Conservation (phyloP, 306 rosid genomes). For the Trifolium dubium region DNA sequence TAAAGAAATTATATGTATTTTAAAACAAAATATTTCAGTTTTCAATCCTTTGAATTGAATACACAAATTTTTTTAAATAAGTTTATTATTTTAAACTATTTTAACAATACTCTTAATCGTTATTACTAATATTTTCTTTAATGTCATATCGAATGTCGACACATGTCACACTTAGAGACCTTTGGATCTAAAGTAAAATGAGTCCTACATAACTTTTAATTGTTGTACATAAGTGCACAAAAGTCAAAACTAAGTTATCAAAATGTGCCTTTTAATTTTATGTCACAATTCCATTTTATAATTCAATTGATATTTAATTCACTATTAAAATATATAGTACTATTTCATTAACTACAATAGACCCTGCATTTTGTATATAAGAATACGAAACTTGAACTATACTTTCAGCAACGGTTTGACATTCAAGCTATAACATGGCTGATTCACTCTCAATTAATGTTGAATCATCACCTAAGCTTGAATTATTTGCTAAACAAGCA, state of each 20-base stretch:
- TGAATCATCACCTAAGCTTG: slow-evolving; percentile 40
- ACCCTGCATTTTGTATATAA: slow-evolving; percentile 2
- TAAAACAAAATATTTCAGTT: too few relatives aligned
- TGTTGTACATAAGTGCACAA: not conserved
- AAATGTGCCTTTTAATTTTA: not conserved
- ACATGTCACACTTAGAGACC: too few relatives aligned
- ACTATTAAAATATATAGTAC: not conserved
- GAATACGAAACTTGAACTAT: not conserved
- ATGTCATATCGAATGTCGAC: too few relatives aligned
- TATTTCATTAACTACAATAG: not conserved
- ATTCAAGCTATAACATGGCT: slow-evolving; percentile 41
- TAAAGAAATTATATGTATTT: too few relatives aligned
- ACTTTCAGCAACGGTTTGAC: slow-evolving; percentile 8
- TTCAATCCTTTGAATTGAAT: too few relatives aligned
- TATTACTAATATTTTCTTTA: too few relatives aligned
- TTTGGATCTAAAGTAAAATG: too few relatives aligned
- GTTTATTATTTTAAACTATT: too few relatives aligned
- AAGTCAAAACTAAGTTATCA: slow-evolving; percentile 31
- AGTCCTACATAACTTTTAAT: not conserved
- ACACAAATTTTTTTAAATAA: too few relatives aligned
- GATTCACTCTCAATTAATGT: slow-evolving; percentile 46
- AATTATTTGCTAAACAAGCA: slow-evolving; percentile 9
- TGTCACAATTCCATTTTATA: slow-evolving; percentile 4
- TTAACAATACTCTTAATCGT: too few relatives aligned
- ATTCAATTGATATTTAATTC: not conserved